phyloP scores from a whole-genome alignment of 345 rosid genomes.

The Hypericum androsaemum region DNA sequence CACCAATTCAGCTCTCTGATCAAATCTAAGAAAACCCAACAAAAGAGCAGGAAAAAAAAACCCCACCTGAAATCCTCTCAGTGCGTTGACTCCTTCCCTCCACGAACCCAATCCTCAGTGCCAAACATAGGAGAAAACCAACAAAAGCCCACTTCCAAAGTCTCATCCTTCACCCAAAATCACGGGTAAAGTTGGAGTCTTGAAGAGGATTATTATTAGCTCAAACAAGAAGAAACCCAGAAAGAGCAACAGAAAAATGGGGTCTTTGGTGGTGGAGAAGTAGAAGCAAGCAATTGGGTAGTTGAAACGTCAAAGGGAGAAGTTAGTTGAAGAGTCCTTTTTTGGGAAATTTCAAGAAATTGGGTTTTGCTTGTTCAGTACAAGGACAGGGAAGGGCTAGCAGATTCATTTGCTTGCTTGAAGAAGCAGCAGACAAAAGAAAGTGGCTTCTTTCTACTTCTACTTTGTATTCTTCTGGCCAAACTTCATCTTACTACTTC shows the following conservation, averaged over 20 bases:
- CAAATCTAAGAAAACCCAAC: neutral
- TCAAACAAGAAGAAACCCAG: neutral
- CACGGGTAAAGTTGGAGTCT: conserved; percentile 9
- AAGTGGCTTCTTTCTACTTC: neutral
- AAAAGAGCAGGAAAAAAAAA: neutral
- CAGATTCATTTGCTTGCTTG: conserved; percentile 19
- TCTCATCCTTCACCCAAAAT: conserved; percentile 26
- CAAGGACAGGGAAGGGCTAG: conserved; percentile 25
- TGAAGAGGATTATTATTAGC: conserved; percentile 4
- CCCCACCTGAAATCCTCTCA: conserved; percentile 82
- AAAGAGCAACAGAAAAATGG: conserved; percentile 1
- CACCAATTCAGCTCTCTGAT: neutral
- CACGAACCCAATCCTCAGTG: conserved; percentile 36
- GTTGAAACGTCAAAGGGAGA: conserved; percentile 31
- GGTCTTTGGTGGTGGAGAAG: conserved; percentile 5
- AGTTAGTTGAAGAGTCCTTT: conserved; percentile 29
- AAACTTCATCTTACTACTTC: too few relatives aligned
- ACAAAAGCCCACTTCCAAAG: conserved; percentile 41
- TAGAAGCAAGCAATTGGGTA: conserved; percentile 1
- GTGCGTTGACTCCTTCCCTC: conserved; percentile 66
- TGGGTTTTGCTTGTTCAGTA: conserved; percentile 4
- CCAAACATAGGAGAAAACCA: conserved; percentile 30
- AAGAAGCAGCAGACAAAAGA: conserved; percentile 10
- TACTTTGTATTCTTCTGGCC: neutral
- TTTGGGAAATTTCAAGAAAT: conserved; percentile 14